Percentiles rank a stretch among this genome's conserved stretches.
Conservation (phyloP, 2,329 filamentous ascomycete genomes). For the Claviceps cyperi region DNA sequence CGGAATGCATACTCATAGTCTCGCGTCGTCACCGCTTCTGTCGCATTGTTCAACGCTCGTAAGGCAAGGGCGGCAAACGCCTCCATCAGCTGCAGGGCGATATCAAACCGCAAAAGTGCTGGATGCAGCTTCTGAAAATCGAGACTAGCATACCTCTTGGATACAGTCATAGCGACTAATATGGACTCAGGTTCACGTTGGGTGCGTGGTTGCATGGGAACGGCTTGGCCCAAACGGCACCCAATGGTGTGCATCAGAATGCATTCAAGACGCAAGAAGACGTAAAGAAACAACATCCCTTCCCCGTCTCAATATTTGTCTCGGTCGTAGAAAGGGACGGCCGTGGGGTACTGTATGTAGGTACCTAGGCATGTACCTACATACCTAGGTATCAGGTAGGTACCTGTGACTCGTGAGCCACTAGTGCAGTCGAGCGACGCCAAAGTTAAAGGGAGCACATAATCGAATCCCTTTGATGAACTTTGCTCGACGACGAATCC, state of each 20-base stretch:
- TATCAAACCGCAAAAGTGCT: background rate
- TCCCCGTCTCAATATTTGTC: constrained; percentile 1
- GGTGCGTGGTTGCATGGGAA: background rate
- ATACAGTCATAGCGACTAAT: background rate
- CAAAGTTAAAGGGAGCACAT: background rate
- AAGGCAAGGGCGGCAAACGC: background rate
- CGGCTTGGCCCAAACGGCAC: background rate
- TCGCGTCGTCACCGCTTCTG: background rate
- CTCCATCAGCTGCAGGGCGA: background rate
- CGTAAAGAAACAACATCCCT: no score
- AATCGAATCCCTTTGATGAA: background rate
- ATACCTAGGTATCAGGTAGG: no score
- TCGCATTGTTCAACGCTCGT: background rate
- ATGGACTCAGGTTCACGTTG: background rate
- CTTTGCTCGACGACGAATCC: background rate
- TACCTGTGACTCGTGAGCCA: no score
- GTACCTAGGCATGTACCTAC: no score
- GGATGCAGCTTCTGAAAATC: background rate
- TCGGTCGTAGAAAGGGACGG: background rate
- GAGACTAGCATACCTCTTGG: background rate
- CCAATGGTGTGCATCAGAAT: background rate
- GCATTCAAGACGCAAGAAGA: background rate
- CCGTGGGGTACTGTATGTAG: background rate
- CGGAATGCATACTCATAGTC: background rate
- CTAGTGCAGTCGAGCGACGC: background rate